phyloP scores from a whole-genome alignment of 2,329 filamentous ascomycete genomes.

The Huntiella savannae region DNA sequence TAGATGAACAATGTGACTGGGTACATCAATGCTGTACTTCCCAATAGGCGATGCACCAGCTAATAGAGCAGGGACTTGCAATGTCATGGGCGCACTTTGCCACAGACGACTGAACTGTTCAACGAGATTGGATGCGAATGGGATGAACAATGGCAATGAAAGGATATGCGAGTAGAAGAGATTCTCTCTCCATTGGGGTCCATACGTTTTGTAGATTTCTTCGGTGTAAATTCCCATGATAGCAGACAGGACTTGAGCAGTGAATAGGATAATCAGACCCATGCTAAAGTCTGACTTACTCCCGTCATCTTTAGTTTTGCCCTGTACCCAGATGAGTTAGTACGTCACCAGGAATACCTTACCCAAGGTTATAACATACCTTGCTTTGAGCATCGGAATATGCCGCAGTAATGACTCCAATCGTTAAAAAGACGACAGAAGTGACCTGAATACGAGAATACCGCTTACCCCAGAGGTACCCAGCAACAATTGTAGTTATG shows the following conservation, averaged over 20 bases:
- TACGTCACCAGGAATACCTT: not conserved
- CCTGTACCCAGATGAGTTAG: slow-evolving; percentile 5
- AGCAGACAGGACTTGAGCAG: slow-evolving; percentile 78
- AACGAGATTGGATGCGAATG: slow-evolving; percentile 46
- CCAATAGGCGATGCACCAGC: not conserved
- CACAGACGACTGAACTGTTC: slow-evolving; percentile 45
- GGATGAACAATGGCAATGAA: slow-evolving; percentile 57
- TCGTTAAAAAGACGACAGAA: slow-evolving; percentile 64
- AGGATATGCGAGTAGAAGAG: slow-evolving; percentile 79
- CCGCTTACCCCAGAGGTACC: slow-evolving; percentile 65
- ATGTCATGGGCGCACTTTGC: slow-evolving; percentile 37
- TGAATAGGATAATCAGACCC: slow-evolving; percentile 64
- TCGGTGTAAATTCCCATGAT: slow-evolving; percentile 94
- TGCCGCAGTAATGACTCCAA: slow-evolving; percentile 72
- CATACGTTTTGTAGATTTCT: slow-evolving; percentile 68
- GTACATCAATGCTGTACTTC: slow-evolving; percentile 21
- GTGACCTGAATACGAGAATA: slow-evolving; percentile 66
- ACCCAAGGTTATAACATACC: slow-evolving; percentile 27
- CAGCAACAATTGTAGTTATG: slow-evolving; percentile 87
- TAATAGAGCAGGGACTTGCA: slow-evolving; percentile 3
- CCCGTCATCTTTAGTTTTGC: slow-evolving; percentile 7
- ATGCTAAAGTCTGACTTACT: slow-evolving; percentile 24
- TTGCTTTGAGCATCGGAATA: slow-evolving; percentile 78
- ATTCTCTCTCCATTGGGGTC: slow-evolving; percentile 85
- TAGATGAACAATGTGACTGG: slow-evolving; percentile 54